phyloP scores from a whole-genome alignment of 2,329 filamentous ascomycete species.

The Trichoderma atrobrunneum region DNA sequence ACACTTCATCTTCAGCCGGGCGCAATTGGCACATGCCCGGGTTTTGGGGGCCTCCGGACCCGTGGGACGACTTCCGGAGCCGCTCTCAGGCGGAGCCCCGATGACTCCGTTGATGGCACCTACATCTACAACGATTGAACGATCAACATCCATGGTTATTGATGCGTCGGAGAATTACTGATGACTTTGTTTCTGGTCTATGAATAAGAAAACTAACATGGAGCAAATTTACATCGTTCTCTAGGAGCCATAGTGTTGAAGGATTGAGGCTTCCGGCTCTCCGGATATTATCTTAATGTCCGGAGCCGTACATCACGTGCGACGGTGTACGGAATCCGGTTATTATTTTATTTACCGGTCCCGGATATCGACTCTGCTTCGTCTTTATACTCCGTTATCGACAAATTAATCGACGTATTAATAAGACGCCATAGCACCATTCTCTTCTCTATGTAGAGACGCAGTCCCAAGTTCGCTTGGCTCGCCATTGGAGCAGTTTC shows the following conservation, averaged over 20 bases:
- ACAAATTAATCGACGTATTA: background rate
- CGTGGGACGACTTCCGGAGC: background rate
- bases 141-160: background rate
- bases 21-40: slow-evolving; percentile 36
- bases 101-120: background rate
- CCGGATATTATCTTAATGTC: background rate
- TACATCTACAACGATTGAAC: background rate
- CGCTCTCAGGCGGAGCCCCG: background rate
- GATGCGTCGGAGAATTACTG: background rate
- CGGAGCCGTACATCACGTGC: slow-evolving; percentile 10
- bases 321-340: background rate
- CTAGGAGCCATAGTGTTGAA: background rate
- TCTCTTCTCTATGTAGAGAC: background rate
- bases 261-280: background rate
- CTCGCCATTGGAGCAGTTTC: background rate
- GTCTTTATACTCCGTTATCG: background rate
- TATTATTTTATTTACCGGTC: background rate
- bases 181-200: background rate
- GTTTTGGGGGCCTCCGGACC: slow-evolving; percentile 7
- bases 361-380: background rate
- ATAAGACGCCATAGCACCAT: background rate
- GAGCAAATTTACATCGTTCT: background rate
- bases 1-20: slow-evolving; percentile 38
- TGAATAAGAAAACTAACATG: background rate
- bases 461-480: background rate